Evolutionary conservation across 2,329 filamentous ascomycete species (phyloP), one percentile per base, ranked within the genome.

Genomic region (Colletotrichum paranaense): DNA sequence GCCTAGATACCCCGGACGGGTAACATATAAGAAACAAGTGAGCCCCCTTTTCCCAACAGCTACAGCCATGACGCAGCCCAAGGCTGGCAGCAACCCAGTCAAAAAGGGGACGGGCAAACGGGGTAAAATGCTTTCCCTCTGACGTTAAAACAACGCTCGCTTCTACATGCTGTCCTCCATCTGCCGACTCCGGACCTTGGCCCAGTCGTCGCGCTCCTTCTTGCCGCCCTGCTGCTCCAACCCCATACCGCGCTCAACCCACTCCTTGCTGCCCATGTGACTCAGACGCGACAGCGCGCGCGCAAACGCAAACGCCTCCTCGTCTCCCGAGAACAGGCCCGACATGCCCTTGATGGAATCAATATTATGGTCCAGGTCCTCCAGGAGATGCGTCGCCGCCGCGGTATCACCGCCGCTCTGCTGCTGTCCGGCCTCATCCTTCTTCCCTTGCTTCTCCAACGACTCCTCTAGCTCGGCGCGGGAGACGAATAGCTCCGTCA

Each of bases 271-370:
- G 24, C 95, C 94, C 97, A 99, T 99, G 83, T 98, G 95, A 67
- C 88, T 93, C 74, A 99, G 84, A 68, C 97, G 87, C 67, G 93
- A 95, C 77, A 98, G 82, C 1, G 97, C 97, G 67, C 97, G 87
- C 28, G 95, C 95, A 86, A 99, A 99, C 0, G 97, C 97, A 85
- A 99, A 99, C 0, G 95, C 90, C 84, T 99, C 97, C 85, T 99
- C 97, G 72, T 98, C 97, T 53, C 97, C 97, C 1, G 93, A 94
- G 82, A 99, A 99, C 52, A 98, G 90, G 76, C 90, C 94, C 55
- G 92, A 95, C 5, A 73, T 32, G 76, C 92, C 92, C 85, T 97
- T 97, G 78, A 99, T 87, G 82, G 94, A 92, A 62, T 92, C 88
- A 85, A 97, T 95, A 78, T 93, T 95, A 84, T 95, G 90, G 52